Evolutionary conservation across 495 filamentous ascomycete species (phyloP).

Genomic region (Penicillium tannophilum): DNA sequence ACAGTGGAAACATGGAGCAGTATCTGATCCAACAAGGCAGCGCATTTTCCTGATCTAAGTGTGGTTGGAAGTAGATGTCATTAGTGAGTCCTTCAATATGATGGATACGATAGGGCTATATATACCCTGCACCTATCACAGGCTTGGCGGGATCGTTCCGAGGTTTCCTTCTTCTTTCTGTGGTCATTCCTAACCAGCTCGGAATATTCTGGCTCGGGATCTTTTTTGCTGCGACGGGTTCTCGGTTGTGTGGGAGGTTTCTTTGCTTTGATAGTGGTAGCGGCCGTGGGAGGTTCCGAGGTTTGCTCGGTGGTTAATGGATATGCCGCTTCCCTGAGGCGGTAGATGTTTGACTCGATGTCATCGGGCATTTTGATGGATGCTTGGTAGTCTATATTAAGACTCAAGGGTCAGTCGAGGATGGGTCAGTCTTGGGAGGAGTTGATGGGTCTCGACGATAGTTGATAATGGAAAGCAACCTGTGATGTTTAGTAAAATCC

Average conservation of each 20-base stretch:
- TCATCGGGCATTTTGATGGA: background rate
- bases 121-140: constrained; percentile 90
- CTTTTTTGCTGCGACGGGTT: constrained; percentile 19
- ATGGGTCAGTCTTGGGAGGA: background rate
- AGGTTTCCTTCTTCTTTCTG: constrained; percentile 59
- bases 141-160: constrained; percentile 77
- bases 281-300: background rate
- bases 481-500: background rate
- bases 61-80: too few species aligned
- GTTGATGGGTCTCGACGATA: background rate
- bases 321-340: background rate
- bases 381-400: background rate
- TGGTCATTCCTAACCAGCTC: constrained; percentile 46
- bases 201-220: constrained; percentile 59
- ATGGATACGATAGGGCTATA: constrained; percentile 14
- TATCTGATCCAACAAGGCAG: background rate
- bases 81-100: background rate
- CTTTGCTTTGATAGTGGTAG: background rate
- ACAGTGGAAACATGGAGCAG: background rate
- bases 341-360: background rate
- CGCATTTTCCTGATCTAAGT: background rate
- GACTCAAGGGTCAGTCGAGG: background rate
- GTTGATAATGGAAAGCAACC: background rate
- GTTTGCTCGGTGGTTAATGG: background rate
- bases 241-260: background rate